Evolutionary conservation across 352 stramenopile species (phyloP).

Genomic region (Pythium aristosporum): DNA sequence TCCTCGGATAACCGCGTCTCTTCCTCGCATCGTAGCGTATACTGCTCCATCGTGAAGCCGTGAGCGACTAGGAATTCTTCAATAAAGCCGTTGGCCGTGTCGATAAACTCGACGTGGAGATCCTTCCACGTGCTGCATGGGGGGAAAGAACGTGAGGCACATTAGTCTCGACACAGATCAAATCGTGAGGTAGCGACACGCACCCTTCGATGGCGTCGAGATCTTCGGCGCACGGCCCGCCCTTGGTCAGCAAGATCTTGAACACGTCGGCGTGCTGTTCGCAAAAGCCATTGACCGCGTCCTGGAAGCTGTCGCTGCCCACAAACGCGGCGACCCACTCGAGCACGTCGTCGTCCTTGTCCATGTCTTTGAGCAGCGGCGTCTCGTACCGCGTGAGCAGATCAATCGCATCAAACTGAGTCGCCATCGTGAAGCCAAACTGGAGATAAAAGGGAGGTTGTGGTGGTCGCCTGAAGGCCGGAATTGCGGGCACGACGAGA

Average conservation of each 20-base stretch:
- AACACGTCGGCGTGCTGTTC: constrained; percentile 59
- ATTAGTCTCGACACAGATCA: background rate
- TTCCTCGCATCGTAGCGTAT: constrained; percentile 64
- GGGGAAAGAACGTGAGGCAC: background rate
- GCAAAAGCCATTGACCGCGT: constrained; percentile 64
- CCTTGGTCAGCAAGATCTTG: constrained; percentile 59
- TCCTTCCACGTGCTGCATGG: constrained; percentile 53
- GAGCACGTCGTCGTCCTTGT: constrained; percentile 72
- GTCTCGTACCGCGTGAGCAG: constrained; percentile 77
- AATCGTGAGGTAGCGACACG: constrained; percentile 11
- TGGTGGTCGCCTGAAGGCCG: background rate
- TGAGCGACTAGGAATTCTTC: constrained; percentile 55
- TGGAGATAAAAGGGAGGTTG: background rate
- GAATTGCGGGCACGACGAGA: background rate
- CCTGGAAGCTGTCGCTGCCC: constrained; percentile 68
- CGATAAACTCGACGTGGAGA: constrained; percentile 69
- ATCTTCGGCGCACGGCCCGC: constrained; percentile 51
- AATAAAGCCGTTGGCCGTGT: constrained; percentile 64
- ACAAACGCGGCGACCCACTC: constrained; percentile 79
- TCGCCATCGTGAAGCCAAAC: constrained; percentile 26
- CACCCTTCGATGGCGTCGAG: constrained; percentile 61
- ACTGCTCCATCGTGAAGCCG: constrained; percentile 78
- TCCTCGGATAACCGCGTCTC: constrained; percentile 68
- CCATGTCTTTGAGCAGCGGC: constrained; percentile 82
- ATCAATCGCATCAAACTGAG: constrained; percentile 77